Evolutionary conservation across 2,329 filamentous ascomycete species (phyloP).

Genomic region (Talaromyces sp.): DNA sequence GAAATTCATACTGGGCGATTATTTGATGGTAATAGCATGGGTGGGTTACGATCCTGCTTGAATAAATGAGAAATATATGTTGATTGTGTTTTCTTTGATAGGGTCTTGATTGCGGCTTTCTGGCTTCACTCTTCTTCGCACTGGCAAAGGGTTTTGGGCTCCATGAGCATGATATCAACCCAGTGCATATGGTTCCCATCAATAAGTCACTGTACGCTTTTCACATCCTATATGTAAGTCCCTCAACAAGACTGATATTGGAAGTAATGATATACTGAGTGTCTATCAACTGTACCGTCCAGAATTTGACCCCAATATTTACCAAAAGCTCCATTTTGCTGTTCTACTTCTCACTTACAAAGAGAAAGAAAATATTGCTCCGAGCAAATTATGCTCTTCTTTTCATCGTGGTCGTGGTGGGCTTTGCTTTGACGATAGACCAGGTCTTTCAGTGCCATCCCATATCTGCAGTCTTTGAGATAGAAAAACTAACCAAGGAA

Average conservation of each 20-base stretch:
- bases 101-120: background rate
- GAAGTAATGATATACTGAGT: background rate
- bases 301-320: background rate
- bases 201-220: conserved; percentile 1
- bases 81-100: background rate
- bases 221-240: background rate
- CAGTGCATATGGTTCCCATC: background rate
- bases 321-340: background rate
- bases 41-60: background rate
- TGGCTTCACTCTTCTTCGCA: background rate
- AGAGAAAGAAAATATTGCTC: background rate
- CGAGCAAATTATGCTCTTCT: background rate
- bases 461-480: background rate
- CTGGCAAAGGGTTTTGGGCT: conserved; percentile 3
- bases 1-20: background rate
- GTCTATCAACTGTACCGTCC: background rate
- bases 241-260: background rate
- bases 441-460: conserved; percentile 2
- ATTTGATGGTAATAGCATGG: conserved; percentile 5
- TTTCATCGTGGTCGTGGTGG: background rate
- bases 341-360: background rate
- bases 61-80: background rate
- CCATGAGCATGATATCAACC: background rate
- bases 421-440: background rate
- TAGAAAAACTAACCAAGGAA: background rate